Evolutionary conservation across 2,329 filamentous ascomycete genomes (phyloP), one percentile per base, ranked within the genome.

Genomic region (Zymoseptoria ardabiliae): DNA sequence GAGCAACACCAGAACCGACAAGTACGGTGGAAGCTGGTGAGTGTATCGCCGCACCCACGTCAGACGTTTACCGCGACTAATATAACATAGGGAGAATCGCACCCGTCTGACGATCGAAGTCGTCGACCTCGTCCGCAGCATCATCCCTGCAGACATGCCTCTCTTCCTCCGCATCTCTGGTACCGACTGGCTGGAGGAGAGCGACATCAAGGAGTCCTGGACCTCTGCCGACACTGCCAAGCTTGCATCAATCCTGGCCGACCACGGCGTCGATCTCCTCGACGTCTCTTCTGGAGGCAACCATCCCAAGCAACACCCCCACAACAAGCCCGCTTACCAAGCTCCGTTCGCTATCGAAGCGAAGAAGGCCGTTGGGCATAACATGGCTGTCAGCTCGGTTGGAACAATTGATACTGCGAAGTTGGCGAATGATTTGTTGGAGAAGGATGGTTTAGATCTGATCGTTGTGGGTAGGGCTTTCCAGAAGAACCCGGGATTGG

Each of bases 281-380:
- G 92, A 97, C 72, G 84, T 96, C 59, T 91, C 86, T 66, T 86
- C 85, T 0, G 90, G 86, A 35, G 92, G 89, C 48, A 88, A 89
- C 71, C 82, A 85, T 70, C 73, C 78, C 25, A 72, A 74, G 51
- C 72, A 74, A 56, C 78, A 85, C 70, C 83, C 90, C 63, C 76
- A 79, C 20, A 68, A 80, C 11, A 81, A 83, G 51, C 84, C 86
- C 1, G 87, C 79, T 0, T 93, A 89, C 78, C 91, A 96, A 77
- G 81, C 86, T 21, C 84, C 86, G 49, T 84, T 94, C 57, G 88
- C 90, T 0, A 83, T 85, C 53, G 78, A 81, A 30, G 84, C 95
- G 63, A 90, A 93, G 70, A 79, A 85, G 64, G 87, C 83, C 9
- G 82, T 92, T n/a, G 87, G 86, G 53, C 91, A 77, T 70, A 85